Conservation (phyloP, 192 early-diverging fungal species). For the Coemansia sp. region DNA sequence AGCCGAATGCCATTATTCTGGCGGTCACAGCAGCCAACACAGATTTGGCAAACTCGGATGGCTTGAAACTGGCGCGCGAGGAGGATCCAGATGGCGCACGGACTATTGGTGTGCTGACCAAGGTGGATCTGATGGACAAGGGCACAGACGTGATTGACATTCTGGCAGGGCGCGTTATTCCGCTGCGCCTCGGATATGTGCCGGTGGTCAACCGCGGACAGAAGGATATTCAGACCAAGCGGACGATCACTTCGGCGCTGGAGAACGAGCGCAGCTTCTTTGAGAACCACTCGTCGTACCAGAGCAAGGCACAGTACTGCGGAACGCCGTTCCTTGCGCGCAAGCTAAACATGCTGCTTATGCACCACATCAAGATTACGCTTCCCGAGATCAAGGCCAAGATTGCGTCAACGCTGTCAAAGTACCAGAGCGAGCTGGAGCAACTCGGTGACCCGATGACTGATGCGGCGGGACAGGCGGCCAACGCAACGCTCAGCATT, state of each 20-base stretch:
- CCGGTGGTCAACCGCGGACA: conserved; percentile 99
- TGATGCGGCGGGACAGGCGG: conserved; percentile 72
- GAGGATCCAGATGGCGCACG: conserved; percentile 98
- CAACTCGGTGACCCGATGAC: conserved; percentile 89
- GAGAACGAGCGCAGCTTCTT: conserved; percentile 91
- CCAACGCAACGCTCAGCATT: conserved; percentile 91
- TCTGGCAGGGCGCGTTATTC: conserved; percentile 95
- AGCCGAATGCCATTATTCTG: conserved; percentile 97
- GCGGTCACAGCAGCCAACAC: conserved; percentile 98
- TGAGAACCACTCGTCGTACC: conserved; percentile 92
- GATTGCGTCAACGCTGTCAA: conserved; percentile 79
- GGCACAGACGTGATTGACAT: conserved; percentile 99
- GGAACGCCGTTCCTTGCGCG: conserved; percentile 98
- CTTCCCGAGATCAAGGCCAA: conserved; percentile 99
- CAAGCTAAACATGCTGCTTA: conserved; percentile 97
- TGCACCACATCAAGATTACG: conserved; percentile 98
- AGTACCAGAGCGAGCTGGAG: conserved; percentile 84
- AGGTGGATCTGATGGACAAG: conserved; percentile 99
- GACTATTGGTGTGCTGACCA: conserved; percentile 99
- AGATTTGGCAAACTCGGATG: conserved; percentile 99
- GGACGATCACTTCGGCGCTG: conserved; percentile 83
- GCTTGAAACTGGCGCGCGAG: conserved; percentile 96
- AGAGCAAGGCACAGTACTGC: conserved; percentile 97
- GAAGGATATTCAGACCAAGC: conserved; percentile 93
- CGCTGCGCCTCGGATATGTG: conserved; percentile 95